phyloP scores from a whole-genome alignment of 129 eudicot genomes.

The Centaurea solstitialis region DNA sequence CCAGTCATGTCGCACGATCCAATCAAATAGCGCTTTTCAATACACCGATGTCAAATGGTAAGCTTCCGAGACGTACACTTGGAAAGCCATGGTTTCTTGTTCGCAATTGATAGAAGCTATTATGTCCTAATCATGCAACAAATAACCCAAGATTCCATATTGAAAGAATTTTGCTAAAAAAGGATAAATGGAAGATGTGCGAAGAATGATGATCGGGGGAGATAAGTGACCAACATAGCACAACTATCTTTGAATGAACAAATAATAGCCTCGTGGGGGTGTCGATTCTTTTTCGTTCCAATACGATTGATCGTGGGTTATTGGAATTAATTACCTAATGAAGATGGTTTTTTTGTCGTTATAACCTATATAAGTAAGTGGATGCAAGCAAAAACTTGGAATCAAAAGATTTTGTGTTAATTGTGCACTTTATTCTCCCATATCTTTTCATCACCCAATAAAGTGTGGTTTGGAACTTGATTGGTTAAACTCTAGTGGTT shows the following conservation, averaged over 20 bases:
- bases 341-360: slow-evolving; percentile 28
- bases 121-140: slow-evolving; percentile 17
- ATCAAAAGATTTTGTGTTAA: slow-evolving; percentile 26
- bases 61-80: slow-evolving; percentile 1
- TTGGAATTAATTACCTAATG: slow-evolving; percentile 30
- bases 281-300: slow-evolving; percentile 29
- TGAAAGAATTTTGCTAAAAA: slow-evolving; percentile 21
- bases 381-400: slow-evolving; percentile 29
- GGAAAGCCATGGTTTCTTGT: slow-evolving; percentile 20
- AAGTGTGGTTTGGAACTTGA: slow-evolving; percentile 33
- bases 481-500: slow-evolving; percentile 22
- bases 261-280: slow-evolving; percentile 15
- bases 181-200: slow-evolving; percentile 34
- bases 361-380: slow-evolving; percentile 27
- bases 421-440: slow-evolving; percentile 33
- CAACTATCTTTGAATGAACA: slow-evolving; percentile 30
- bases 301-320: slow-evolving; percentile 21
- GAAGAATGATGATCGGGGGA: not conserved
- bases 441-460: slow-evolving; percentile 21
- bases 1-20: slow-evolving; percentile 6
- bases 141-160: slow-evolving; percentile 27
- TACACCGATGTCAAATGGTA: slow-evolving; percentile 9
- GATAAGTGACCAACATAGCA: slow-evolving; percentile 27
- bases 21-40: slow-evolving; percentile 5
- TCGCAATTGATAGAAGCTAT: slow-evolving; percentile 4